Base-by-base conservation (phyloP, 345 rosid species). In the Luvunga scandens region DNA sequence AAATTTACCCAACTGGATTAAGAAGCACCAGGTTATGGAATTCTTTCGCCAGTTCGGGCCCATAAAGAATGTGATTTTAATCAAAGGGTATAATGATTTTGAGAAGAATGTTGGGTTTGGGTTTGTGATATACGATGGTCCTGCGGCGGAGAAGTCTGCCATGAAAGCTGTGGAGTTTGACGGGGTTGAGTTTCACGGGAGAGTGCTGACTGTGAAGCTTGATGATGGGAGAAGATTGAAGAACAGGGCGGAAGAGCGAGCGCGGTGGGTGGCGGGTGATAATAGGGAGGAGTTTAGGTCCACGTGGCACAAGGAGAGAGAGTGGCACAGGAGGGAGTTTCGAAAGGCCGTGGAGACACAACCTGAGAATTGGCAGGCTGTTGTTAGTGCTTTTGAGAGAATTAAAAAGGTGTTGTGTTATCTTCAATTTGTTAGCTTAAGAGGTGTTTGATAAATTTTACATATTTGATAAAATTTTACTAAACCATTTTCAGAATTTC, bases 291-390 rank as follows among this genome's bases (percentile, higher is more conserved):
- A 86, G 77, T 90, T 82, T 72, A 86, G 85, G 85, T 90, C 97
- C 22, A 72, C 77, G 38, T 94, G 99, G 99, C 99, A 96, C 78
- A 90, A 91, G 75, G 94, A 92, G 69, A 89, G 99, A 84, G 95
- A 96, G 25, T 84, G 87, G 25, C 83, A 84, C 5, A 82, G 91
- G 77, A 84, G 63, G 76, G 86, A 85, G 2, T 82, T 94, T 27
- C 83, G 90, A 65, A 84, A 77, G 81, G 88, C 90, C 75, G 16
- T 96, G 39, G 93, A 94, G 82, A 87, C 91, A 0, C 88, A 88
- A 73, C 97, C 91, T 0, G 97, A 92, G 83, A 89, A 93, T 57
- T 96, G 98, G 99, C 99, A 96, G 87, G 96, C 93, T 3, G 98
- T 91, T 75, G 90, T 96, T 55, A 83, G 77, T 16, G 92, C 95